These are phyloP conservation scores for Pezizomycotina sp. DNA, from an alignment of 2,329 filamentous ascomycete species.

Conservation along the genomic window DNA sequence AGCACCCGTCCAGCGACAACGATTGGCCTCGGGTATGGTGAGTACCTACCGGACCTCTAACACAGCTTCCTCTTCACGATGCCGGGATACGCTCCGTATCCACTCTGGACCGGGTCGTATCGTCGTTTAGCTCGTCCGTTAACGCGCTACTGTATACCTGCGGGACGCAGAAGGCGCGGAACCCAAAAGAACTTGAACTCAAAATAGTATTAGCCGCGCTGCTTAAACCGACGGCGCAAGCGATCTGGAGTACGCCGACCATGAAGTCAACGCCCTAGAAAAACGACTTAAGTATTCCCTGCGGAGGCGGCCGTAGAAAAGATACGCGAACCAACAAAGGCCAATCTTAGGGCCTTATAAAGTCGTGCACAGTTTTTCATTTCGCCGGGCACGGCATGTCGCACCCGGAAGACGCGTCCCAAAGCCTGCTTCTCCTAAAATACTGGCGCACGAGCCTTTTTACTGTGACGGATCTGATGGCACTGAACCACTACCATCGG, in stretches of 20 bases:
- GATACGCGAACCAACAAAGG: too few relatives aligned
- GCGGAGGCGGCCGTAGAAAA: too few relatives aligned
- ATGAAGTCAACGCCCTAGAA: background rate
- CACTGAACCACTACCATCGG: slow-evolving; percentile 1
- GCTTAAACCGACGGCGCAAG: slow-evolving; percentile 1
- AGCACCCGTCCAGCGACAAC: too few relatives aligned
- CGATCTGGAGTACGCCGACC: slow-evolving; percentile 3
- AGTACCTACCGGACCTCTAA: too few relatives aligned
- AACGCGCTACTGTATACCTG: slow-evolving; percentile 7
- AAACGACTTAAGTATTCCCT: too few relatives aligned
- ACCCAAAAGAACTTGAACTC: too few relatives aligned
- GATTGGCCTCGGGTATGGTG: too few relatives aligned
- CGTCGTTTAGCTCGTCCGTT: slow-evolving; percentile 3
- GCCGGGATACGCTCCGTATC: too few relatives aligned
- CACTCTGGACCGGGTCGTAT: slow-evolving; percentile 11
- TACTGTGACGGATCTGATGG: slow-evolving; percentile 3
- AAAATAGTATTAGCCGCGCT: too few relatives aligned
- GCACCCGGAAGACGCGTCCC: slow-evolving; percentile 3
- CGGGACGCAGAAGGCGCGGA: slow-evolving; percentile 1
- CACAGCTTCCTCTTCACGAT: too few relatives aligned
- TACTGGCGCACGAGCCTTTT: too few relatives aligned
- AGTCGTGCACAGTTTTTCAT: slow-evolving; percentile 7
- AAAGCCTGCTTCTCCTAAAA: slow-evolving; percentile 5
- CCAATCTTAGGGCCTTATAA: slow-evolving; percentile 1
- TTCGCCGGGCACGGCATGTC: slow-evolving; percentile 7